Percentiles rank a stretch among this genome's conserved stretches.
These are phyloP conservation scores for Prillingera fragicola DNA, from an alignment of 1,284 basidiomycete genomes.

Conservation along the genomic window DNA sequence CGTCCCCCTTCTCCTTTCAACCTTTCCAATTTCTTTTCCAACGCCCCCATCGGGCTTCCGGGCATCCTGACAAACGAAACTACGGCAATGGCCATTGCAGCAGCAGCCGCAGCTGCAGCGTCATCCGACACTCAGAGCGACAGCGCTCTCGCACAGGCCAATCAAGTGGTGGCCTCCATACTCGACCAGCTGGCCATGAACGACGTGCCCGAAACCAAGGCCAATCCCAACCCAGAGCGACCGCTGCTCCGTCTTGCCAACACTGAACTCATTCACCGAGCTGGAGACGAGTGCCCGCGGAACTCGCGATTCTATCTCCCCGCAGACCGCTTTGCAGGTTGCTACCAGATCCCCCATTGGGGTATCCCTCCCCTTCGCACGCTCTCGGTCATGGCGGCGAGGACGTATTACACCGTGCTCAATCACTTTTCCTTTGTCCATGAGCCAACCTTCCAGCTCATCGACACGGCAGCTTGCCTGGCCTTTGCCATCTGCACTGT, in stretches of 20 bases:
- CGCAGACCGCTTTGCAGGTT: constrained; percentile 46
- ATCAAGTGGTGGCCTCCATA: constrained; percentile 25
- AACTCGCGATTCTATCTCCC: constrained; percentile 33
- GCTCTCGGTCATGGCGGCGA: constrained; percentile 46
- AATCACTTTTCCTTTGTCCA: constrained; percentile 50
- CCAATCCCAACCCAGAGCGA: constrained; percentile 44
- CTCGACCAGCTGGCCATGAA: constrained; percentile 37
- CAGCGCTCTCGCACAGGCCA: background rate
- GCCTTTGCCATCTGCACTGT: constrained; percentile 51
- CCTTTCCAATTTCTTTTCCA: constrained; percentile 33
- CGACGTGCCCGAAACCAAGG: constrained; percentile 37
- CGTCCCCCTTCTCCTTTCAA: constrained; percentile 32
- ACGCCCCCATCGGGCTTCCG: constrained; percentile 3
- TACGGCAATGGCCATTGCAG: constrained; percentile 13
- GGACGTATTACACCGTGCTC: constrained; percentile 47
- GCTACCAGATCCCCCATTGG: constrained; percentile 51
- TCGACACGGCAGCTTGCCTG: constrained; percentile 45
- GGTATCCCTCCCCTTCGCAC: constrained; percentile 45
- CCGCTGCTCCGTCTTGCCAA: constrained; percentile 38
- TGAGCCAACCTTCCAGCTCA: constrained; percentile 48
- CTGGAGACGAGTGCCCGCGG: constrained; percentile 12
- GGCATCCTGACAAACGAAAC: constrained; percentile 15
- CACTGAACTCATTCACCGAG: constrained; percentile 12
- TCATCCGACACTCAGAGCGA: constrained; percentile 1
- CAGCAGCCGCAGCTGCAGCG: constrained; percentile 10